These are phyloP conservation scores for Starmerella khaoyaiensis DNA, from an alignment of 805 yeast genomes.

Conservation along the genomic window DNA sequence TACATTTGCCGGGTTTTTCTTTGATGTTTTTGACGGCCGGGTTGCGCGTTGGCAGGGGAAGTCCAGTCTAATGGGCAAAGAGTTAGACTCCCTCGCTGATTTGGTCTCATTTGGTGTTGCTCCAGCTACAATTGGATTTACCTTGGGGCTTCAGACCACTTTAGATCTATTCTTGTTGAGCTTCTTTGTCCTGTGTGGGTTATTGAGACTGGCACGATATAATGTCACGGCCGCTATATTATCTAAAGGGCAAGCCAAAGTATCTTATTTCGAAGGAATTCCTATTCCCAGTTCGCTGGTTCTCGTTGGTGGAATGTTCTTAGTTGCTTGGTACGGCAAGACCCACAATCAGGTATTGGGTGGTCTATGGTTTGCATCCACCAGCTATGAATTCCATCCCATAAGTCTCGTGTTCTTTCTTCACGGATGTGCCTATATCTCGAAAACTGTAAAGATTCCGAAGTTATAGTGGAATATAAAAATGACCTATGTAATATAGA, in stretches of 20 bases:
- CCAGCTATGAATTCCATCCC: constrained; percentile 64
- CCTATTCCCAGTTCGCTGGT: constrained; percentile 84
- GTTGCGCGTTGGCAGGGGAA: constrained; percentile 91
- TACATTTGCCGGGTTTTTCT: constrained; percentile 81
- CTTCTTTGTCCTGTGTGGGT: constrained; percentile 83
- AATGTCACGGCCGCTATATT: constrained; percentile 86
- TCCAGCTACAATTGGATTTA: constrained; percentile 85
- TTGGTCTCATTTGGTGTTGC: constrained; percentile 89
- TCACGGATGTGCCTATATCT: constrained; percentile 84
- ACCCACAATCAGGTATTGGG: constrained; percentile 43
- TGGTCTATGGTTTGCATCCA: constrained; percentile 45
- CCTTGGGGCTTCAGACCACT: constrained; percentile 78
- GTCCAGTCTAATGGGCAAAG: constrained; percentile 91
- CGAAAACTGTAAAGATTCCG: constrained; percentile 82
- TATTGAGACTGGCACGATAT: constrained; percentile 87
- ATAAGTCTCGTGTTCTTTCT: constrained; percentile 47
- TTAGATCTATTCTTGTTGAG: constrained; percentile 63
- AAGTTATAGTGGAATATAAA: constrained; percentile 41
- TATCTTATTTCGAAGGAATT: constrained; percentile 77
- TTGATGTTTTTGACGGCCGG: constrained; percentile 93
- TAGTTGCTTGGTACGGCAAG: constrained; percentile 41
- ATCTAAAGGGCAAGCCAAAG: constrained; percentile 84
- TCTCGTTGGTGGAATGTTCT: constrained; percentile 62
- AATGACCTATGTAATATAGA: not conserved
- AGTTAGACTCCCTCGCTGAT: constrained; percentile 92